Base-by-base conservation (phyloP, 768 basidiomycete genomes). In the Mycena olivaceomarginata region DNA sequence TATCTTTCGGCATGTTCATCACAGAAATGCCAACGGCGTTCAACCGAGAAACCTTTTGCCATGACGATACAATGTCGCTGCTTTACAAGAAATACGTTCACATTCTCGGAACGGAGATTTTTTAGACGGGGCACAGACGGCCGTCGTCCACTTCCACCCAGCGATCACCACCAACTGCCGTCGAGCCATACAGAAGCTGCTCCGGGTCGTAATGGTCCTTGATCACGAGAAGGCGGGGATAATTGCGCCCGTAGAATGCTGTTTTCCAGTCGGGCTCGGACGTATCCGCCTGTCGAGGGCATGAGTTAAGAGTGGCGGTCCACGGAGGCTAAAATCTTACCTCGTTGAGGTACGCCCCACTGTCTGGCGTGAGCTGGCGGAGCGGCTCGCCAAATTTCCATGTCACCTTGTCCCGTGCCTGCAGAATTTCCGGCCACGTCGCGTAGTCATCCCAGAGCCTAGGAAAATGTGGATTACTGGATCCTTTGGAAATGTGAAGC, bases 311-410 rank as follows among this genome's bases (percentile, higher is more conserved):
- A 18, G 20, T 20, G 18, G 2, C 53, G 20, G 9, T 56, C 53
- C 16, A 56, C 9, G 8, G 9, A 56, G n/a, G 9, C 20, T 43
- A 46, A 8, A 43, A 48, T 72, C 43, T 45, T 46, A 71, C 80
- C 67, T 81, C 80, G 53, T 81, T 81, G 4, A 81, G 57, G 43
- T 81, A 81, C 22, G 80, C 75, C 9, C 80, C 80, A 10, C 78
- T 68, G 39, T 67, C 70, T 18, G 80, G 80, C 5, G 78, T 46
- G n/a, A 81, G 65, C 31, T 71, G 41, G 3, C 72, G 72, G 11
- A 70, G 75, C 22, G 77, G 74, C 48, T 76, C 74, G 2, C 60
- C 68, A 12, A 75, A 73, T 11, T 67, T 60, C 43, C 63, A 53
- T 3, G 77, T 78, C 13, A 78, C 43, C 45, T 75, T 64, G 16